Base-by-base conservation (phyloP, 2,329 filamentous ascomycete genomes). In the Cordyceps javanica region DNA sequence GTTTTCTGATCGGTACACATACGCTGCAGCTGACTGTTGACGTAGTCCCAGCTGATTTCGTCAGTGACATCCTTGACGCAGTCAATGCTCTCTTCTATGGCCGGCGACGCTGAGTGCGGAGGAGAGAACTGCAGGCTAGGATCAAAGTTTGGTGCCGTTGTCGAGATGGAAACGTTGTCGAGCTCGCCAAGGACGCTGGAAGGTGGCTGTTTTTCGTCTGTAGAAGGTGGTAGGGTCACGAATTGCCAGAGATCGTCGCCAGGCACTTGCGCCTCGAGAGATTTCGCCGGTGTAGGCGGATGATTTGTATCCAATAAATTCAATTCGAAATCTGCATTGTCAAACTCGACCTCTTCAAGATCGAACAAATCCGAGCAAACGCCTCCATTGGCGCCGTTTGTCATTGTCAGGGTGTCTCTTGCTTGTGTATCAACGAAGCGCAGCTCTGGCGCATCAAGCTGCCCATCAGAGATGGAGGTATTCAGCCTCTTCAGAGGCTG, bases 41-140 rank as follows among this genome's bases (percentile, higher is more conserved):
- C 64, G 5, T 61, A 50, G 41, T 70, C 63, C 76, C 75, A 78
- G 58, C 77, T 74, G 14, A 77, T 64, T 3, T 73, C 72, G 13
- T 62, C 25, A 10, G n/a, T 3, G 8, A 6, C 2, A 16, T 21
- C 28, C 6, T 67, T 60, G 34, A 60, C 54, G 11, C 11, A 55
- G 28, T 19, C 16, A 9, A 23, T 19, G n/a, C 11, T 28, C 6
- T 51, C 46, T 6, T 28, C 48, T 1, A n/a, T 8, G 1, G 7
- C n/a, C 2, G 30, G 48, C 4, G 46, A 45, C 5, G 30, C 58
- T 5, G 53, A 44, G 9, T 51, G 51, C 21, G 67, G 67, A 16
- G 73, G 68, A 8, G 71, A 74, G 49, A 68, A 61, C 49, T 73
- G 70, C 7, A 75, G 59, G 26, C 56, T 67, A n/a, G 68, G 64